Percentiles rank a stretch among this genome's conserved stretches.
Evolutionary conservation across 345 rosid genomes (phyloP).

Genomic region (Eucalyptus pauciflora): DNA sequence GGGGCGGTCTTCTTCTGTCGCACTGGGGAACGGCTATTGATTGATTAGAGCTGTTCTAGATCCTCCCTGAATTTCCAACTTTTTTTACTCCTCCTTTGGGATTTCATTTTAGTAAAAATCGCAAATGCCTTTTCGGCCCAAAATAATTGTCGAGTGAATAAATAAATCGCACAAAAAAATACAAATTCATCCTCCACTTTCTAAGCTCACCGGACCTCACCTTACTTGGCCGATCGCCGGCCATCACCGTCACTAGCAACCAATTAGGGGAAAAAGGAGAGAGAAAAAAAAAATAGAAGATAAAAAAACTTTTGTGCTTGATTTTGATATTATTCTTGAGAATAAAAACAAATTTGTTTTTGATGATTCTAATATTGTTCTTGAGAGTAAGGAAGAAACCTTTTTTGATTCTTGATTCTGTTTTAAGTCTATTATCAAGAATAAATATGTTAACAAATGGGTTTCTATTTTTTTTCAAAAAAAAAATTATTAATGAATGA

Average conservation of each 20-base stretch:
- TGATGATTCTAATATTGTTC: too few species aligned
- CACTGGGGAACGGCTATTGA: neutral
- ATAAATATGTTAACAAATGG: too few species aligned
- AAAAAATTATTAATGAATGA: neutral
- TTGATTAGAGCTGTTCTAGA: neutral
- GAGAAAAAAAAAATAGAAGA: too few species aligned
- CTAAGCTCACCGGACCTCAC: neutral
- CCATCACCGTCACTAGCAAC: too few species aligned
- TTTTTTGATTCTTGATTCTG: rapidly evolving
- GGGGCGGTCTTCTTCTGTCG: neutral
- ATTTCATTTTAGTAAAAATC: neutral
- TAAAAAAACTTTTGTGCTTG: too few species aligned
- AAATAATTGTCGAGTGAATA: neutral
- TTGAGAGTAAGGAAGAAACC: rapidly evolving
- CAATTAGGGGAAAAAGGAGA: too few species aligned
- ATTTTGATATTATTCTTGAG: too few species aligned
- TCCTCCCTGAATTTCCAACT: neutral
- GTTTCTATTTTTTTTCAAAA: rapidly evolving
- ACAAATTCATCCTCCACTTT: neutral
- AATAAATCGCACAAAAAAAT: neutral
- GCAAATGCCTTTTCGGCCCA: neutral
- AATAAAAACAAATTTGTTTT: too few species aligned
- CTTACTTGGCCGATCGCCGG: rapidly evolving
- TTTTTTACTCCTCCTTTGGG: neutral
- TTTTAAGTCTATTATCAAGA: rapidly evolving